These are phyloP conservation scores for Bruguiera hainesii DNA, from an alignment of 441 rosid genomes.

Conservation along the genomic window DNA sequence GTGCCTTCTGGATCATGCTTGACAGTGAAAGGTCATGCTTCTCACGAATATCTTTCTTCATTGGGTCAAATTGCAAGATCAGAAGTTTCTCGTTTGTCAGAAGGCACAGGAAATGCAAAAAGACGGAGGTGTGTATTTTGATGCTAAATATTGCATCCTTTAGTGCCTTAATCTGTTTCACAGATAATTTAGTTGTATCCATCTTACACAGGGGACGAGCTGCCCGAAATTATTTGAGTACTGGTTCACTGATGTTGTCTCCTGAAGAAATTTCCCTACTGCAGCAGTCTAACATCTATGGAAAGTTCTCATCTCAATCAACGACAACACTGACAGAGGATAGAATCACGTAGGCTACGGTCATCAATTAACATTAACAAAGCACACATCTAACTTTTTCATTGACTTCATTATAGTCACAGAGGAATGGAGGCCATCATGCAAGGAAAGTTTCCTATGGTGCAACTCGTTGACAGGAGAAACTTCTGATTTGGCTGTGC, in stretches of 20 bases:
- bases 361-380: constrained; percentile 15
- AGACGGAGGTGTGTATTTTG: constrained; percentile 45
- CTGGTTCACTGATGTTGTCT: constrained; percentile 49
- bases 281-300: constrained; percentile 35
- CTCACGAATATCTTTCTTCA: constrained; percentile 70
- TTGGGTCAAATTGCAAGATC: constrained; percentile 62
- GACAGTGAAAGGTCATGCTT: constrained; percentile 57
- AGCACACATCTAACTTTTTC: constrained; percentile 8
- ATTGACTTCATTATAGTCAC: not conserved
- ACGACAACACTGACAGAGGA: constrained; percentile 2
- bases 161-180: not conserved
- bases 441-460: too few relatives aligned
- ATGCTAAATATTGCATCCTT: not conserved
- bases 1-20: constrained; percentile 53
- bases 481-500: not conserved
- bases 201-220: constrained; percentile 51
- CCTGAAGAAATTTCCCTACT: constrained; percentile 65
- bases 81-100: constrained; percentile 53
- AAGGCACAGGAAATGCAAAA: constrained; percentile 31
- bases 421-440: not conserved
- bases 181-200: constrained; percentile 11
- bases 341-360: not conserved
- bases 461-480: too few relatives aligned
- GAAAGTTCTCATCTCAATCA: constrained; percentile 29
- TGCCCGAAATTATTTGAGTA: constrained; percentile 64